Base-by-base conservation (phyloP, 1,139 yeast species). In the Debaryomyces udenii region DNA sequence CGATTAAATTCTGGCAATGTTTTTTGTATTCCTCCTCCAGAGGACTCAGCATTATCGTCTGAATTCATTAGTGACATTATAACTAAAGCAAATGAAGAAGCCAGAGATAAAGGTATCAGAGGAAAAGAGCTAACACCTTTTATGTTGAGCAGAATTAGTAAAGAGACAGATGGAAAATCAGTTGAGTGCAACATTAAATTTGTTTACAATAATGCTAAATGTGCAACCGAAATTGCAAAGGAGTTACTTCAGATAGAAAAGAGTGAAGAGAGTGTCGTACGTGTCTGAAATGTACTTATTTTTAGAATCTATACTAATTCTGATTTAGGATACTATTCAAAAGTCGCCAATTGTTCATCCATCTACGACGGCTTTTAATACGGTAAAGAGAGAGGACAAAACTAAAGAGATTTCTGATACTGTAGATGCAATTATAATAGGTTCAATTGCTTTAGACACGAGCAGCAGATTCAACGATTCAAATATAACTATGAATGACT, bases 81-180 rank as follows among this genome's bases (percentile, higher is more conserved):
- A 39, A 73, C 70, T 5, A 63, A 68, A 5, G 91, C 96, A 0
- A 72, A 77, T 37, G 47, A 42, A 2, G 80, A 78, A 39, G 95
- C 96, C 1, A 68, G 64, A n/a, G 38, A 47, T 6, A 50, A 59
- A 31, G 82, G 83, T 0, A 70, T 89, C 13, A 47, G 51, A 7
- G 97, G 97, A 10, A 90, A 90, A 59, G 77, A 79, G 6, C 67
- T 84, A 40, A 89, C 96, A 0, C 97, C 97, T 10, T 90, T 81
- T 54, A 64, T 89, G 50, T 74, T 89, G 39, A 65, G 73, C 30
- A 77, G 76, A 46, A 83, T 89, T 39, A 85, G 90, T 45, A 66
- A 71, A 41, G 76, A 73, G 22, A 87, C 96, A 1, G 60, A 76
- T 18, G 96, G 96, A 3, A 69, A 66, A 40, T 83, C 93, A 28